Evolutionary conservation across 768 basidiomycete species (phyloP).

Genomic region (Lactarius hatsudake): DNA sequence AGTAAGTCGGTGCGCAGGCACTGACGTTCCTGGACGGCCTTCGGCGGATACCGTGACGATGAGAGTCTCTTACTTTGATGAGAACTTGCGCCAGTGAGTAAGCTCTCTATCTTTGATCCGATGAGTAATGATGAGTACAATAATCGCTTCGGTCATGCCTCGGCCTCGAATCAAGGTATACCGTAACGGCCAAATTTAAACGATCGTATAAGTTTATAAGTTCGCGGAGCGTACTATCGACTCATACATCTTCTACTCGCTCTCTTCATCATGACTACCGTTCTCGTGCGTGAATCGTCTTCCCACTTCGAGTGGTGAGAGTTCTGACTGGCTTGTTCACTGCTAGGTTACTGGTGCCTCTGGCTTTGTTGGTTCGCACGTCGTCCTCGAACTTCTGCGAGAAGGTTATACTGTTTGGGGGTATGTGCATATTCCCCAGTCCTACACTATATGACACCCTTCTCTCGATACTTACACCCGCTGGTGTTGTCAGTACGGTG

Average conservation of each 20-base stretch:
- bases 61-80: too few species aligned
- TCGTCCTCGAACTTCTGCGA: constrained; percentile 39
- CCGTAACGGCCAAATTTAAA: too few species aligned
- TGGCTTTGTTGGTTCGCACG: constrained; percentile 35
- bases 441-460: too few species aligned
- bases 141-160: not conserved
- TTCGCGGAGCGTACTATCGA: not conserved
- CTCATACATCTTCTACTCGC: not conserved
- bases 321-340: not conserved
- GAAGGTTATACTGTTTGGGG: constrained; percentile 50
- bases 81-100: too few species aligned
- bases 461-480: not conserved
- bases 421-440: constrained; percentile 22
- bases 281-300: constrained; percentile 9
- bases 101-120: too few species aligned
- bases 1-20: too few species aligned
- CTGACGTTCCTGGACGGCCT: too few species aligned
- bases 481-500: constrained; percentile 21
- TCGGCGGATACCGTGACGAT: too few species aligned
- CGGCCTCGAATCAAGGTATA: too few species aligned
- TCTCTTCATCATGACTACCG: constrained; percentile 3
- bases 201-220: not conserved
- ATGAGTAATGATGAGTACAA: not conserved
- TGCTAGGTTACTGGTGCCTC: constrained; percentile 45
- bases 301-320: not conserved